Evolutionary conservation across 2,329 filamentous ascomycete species (phyloP), one percentile per base, ranked within the genome.

Genomic region (Paraconiothyrium sp.): DNA sequence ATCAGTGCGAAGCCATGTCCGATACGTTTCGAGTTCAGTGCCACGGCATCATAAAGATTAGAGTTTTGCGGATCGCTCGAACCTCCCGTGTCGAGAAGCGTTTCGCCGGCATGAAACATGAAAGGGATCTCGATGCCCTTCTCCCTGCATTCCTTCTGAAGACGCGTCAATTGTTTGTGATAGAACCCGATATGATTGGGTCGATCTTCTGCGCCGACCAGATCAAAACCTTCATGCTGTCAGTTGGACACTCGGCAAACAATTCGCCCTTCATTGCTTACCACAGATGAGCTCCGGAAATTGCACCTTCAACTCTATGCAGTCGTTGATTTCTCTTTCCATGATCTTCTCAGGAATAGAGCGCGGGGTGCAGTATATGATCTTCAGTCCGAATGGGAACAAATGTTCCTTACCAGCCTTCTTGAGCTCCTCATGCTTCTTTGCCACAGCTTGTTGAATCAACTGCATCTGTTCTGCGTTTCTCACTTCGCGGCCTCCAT

Each of bases 91-190:
- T 92, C 88, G 1, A 83, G 71, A 4, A 92, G 81, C 1, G 90
- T 92, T 79, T 93, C 91, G 27, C 90, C 91, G 65, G 90, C 92
- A 77, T 93, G 90, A 70, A 93, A 91, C 43, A 93, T 80, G 70
- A 92, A 92, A 0, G 90, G 90, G 2, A 93, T 90, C 0, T 88
- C 82, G 4, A 90, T 61, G 0, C 72, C 68, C 0, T 81, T 73
- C 1, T 66, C 60, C 6, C 77, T 70, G 76, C 89, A 92, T 0
- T 81, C 77, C 34, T 80, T 68, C 56, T 83, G 79, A 70, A 91
- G 91, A 1, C 81, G 79, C 3, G 89, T 76, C 7, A 92, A 82
- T 63, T 89, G 81, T 0, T 86, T 77, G 59, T 87, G 88, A 56
- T 84, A 82, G 48, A 81, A 84, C 4, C 90, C 83, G 8, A 90